Percentiles rank a stretch among this genome's conserved stretches.
Conservation (phyloP, 208 protist species). For the Trichomonas vaginalis region DNA sequence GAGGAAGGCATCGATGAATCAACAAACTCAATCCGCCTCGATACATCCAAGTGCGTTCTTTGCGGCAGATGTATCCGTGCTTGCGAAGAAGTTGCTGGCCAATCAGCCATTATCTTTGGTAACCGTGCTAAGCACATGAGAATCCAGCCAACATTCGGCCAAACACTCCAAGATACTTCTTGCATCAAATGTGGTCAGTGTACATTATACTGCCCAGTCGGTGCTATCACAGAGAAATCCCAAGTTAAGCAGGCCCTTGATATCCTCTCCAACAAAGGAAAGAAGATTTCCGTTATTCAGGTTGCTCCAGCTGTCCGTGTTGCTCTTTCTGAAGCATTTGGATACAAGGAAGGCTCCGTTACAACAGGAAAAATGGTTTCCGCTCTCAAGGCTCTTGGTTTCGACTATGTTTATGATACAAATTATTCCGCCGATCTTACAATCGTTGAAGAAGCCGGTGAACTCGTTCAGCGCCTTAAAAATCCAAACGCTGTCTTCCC, state of each 20-base stretch:
- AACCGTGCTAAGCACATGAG: no score
- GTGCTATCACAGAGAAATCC: conserved; percentile 29
- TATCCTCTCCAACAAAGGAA: neutral
- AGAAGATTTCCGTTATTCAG: conserved; percentile 24
- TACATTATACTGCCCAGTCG: conserved; percentile 34
- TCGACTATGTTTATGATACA: conserved; percentile 38
- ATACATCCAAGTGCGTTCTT: conserved; percentile 30
- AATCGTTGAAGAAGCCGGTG: conserved; percentile 35
- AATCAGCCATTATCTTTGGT: neutral
- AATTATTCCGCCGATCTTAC: conserved; percentile 36
- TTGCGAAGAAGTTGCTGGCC: conserved; percentile 6
- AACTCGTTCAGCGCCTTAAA: conserved; percentile 22
- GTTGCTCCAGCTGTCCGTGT: conserved; percentile 30
- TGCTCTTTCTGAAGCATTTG: conserved; percentile 29
- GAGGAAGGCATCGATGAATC: neutral
- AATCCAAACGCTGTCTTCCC: neutral
- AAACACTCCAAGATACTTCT: neutral
- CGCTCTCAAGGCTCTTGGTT: conserved; percentile 28
- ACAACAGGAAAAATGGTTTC: conserved; percentile 19
- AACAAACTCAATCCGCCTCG: neutral
- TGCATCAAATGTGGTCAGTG: conserved; percentile 47
- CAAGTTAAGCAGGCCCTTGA: conserved; percentile 10
- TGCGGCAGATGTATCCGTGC: conserved; percentile 31
- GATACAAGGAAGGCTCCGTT: conserved; percentile 8
- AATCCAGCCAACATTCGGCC: neutral